Evolutionary conservation across 1,284 basidiomycete genomes (phyloP), one percentile per base, ranked within the genome.

Genomic region (Schizophyllum amplum): DNA sequence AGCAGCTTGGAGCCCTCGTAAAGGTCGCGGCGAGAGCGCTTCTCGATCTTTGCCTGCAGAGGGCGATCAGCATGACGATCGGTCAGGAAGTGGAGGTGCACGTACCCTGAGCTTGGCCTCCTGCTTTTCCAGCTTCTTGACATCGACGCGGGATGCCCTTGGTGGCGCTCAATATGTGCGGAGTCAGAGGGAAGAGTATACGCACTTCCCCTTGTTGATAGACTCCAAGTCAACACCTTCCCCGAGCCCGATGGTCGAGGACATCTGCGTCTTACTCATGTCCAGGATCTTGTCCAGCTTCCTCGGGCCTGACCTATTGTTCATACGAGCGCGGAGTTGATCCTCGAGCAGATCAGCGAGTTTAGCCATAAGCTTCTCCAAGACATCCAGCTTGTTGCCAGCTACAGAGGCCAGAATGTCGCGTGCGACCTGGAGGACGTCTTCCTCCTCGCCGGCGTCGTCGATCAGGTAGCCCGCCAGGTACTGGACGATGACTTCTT

Each of bases 101-200:
- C 72, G 55, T 59, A 85, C 88, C 76, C 88, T 88, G 60, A 99
- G 86, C 72, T 99, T 99, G 3, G 94, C 93, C 72, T 99, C 97
- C 64, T 97, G 94, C 72, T 98, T 98, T 71, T 98, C 97, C 17
- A 99, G 84, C 68, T 98, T 98, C 75, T 93, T 95, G 62, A 99
- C 84, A 75, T 99, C 97, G 57, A 99, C 97, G 52, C 92, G 88
- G 51, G 94, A 95, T 26, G 92, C 92, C 71, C 92, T 92, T n/a
- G n/a, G n/a, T n/a, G n/a, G n/a, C n/a, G 63, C 48, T 54, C 59
- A 65, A 52, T 56, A 47, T 50, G 57, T 47, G 50, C 24, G 57
- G n/a, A 53, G 61, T 63, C 60, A 60, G 54, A 57, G 53, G 52
- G 54, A 49, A 63, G 47, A 55, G 5, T 27, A 24, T 49, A 83